Evolutionary conservation across 352 stramenopile species (phyloP), one percentile per base, ranked within the genome.

Genomic region (Globisporangium canariense): DNA sequence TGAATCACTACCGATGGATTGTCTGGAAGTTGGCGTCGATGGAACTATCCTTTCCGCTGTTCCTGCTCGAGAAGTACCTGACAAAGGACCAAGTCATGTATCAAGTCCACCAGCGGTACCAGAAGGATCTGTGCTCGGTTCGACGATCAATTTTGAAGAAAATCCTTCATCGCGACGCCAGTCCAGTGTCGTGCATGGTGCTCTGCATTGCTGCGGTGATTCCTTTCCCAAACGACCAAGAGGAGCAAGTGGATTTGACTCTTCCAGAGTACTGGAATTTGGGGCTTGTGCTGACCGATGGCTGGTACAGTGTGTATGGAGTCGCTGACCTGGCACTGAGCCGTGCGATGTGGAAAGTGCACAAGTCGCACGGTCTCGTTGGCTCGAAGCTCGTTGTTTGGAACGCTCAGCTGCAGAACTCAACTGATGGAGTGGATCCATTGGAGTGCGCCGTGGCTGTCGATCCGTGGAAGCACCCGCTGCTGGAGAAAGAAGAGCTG

Each of bases 1-100:
- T 73, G 11, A 91, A 90, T 65, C 83, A 91, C n/a, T 91, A 75
- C 66, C 70, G 83, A 1, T 91, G 83, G 83, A 67, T 90, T 45
- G 74, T 91, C 22, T 89, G 81, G 78, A 91, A 91, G 56, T 71
- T 89, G 32, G 77, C 83, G 45, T 65, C 70, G 8, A 88, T 76
- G 73, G 83, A 91, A 49, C 64, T 79, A 0, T 62, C 65, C 18
- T 88, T 84, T 30, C 70, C 77, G 49, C 65, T 67, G 13, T 74
- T 89, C 18, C 68, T 91, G 45, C 58, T 83, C 13, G 64, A 71
- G 10, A 83, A 82, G 20, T 90, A 91, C 49, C 32, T 88, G 22
- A 89, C 80, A 1, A 79, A 77, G 28, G 70, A 75, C 30, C 83
- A 90, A 71, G 68, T 90, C 30, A 69, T 82, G 65, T 78, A 73